Evolutionary conservation across 2,329 filamentous ascomycete genomes (phyloP).

Genomic region (Lojkania enalia): DNA sequence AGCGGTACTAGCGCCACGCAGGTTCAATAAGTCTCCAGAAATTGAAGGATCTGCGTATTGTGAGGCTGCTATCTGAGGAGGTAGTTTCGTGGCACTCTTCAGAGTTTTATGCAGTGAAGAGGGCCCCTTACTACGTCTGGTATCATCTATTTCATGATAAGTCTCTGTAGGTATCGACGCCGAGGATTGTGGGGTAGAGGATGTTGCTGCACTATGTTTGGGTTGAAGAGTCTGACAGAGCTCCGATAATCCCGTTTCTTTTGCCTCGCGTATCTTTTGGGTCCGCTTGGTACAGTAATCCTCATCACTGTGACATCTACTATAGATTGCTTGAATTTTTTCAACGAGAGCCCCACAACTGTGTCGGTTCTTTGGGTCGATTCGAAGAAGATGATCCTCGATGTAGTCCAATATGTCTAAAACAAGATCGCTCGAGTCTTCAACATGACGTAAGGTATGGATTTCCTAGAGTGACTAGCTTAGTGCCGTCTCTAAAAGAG

Average conservation of each 20-base stretch:
- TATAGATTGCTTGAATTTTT: background rate
- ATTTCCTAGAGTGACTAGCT: constrained; percentile 1
- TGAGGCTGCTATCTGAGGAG: no score
- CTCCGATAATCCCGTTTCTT: background rate
- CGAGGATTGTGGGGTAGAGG: no score
- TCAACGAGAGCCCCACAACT: background rate
- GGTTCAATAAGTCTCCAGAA: no score
- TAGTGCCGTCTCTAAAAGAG: background rate
- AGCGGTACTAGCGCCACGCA: no score
- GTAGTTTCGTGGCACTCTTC: no score
- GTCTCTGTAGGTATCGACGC: no score
- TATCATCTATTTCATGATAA: no score
- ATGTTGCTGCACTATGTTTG: no score
- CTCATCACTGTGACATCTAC: background rate
- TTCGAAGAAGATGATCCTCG: background rate
- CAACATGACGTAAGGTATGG: background rate
- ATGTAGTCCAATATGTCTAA: constrained; percentile 5
- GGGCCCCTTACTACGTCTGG: no score
- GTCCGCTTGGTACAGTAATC: background rate
- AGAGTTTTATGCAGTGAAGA: no score
- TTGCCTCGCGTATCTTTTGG: background rate
- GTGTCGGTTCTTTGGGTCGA: background rate
- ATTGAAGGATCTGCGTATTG: no score
- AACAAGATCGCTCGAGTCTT: constrained; percentile 5
- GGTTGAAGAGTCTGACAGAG: background rate